A percentile compares a stretch with the other conserved stretches of the same genome.
phyloP scores from a whole-genome alignment of 1,284 basidiomycete species.

The Takashimella tepidaria region DNA sequence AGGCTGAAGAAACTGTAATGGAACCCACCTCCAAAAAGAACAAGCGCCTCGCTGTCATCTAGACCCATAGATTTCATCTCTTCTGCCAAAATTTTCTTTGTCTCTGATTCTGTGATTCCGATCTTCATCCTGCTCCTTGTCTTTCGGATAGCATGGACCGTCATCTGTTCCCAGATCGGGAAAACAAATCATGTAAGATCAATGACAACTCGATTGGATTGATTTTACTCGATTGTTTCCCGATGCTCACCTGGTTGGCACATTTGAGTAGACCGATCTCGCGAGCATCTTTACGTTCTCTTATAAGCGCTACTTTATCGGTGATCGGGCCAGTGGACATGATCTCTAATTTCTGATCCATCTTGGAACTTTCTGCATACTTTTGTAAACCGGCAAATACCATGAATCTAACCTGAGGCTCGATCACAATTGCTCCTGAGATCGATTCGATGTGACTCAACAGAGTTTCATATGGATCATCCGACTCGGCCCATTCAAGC shows the following conservation, averaged over 20 bases:
- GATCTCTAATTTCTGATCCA: conserved; percentile 42
- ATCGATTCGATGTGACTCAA: conserved; percentile 48
- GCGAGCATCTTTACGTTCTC: conserved; percentile 66
- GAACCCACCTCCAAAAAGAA: conserved; percentile 68
- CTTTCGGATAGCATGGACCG: conserved; percentile 64
- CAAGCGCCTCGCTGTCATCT: conserved; percentile 56
- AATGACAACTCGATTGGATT: too few relatives aligned
- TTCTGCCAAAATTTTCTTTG: conserved; percentile 54
- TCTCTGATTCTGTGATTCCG: conserved; percentile 71
- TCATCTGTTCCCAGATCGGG: too few relatives aligned
- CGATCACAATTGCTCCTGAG: conserved; percentile 51
- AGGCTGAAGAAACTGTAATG: background rate
- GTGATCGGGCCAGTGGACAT: conserved; percentile 36
- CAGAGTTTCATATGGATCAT: conserved; percentile 60
- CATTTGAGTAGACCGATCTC: conserved; percentile 70
- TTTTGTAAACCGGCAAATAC: conserved; percentile 49
- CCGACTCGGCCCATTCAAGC: conserved; percentile 69
- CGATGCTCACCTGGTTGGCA: conserved; percentile 62
- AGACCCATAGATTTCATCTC: conserved; percentile 61
- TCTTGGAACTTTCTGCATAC: conserved; percentile 24
- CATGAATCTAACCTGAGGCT: conserved; percentile 57
- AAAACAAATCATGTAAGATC: too few relatives aligned
- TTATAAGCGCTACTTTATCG: conserved; percentile 55
- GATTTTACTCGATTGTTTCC: background rate
- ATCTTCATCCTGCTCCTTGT: conserved; percentile 60